A percentile compares a stretch with the other conserved stretches of the same genome.
Evolutionary conservation across 1,284 basidiomycete genomes (phyloP).

Genomic region (Peniophora sp.): DNA sequence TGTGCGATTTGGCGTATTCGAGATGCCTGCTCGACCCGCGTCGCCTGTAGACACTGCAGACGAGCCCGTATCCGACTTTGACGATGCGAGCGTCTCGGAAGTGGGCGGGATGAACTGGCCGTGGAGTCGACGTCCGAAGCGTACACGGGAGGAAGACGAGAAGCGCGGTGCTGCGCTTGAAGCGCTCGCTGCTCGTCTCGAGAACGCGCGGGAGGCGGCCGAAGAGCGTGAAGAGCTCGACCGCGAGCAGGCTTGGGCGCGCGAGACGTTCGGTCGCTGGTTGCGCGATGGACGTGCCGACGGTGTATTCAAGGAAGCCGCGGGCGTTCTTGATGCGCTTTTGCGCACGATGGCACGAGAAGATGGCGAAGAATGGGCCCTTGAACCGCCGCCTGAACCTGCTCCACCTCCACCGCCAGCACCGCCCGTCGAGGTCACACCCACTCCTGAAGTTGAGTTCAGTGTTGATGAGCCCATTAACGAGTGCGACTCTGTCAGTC

Average conservation of each 20-base stretch:
- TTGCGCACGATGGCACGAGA: constrained; percentile 10
- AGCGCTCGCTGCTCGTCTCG: constrained; percentile 7
- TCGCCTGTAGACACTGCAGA: background rate
- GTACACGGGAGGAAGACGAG: too few relatives aligned
- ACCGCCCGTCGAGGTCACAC: too few relatives aligned
- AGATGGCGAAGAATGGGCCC: constrained; percentile 10
- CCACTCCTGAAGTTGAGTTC: background rate
- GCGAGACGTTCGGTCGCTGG: constrained; percentile 10
- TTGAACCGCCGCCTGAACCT: background rate
- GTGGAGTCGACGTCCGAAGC: too few relatives aligned
- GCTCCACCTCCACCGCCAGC: too few relatives aligned
- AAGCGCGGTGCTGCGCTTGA: constrained; percentile 3
- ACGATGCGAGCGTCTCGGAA: background rate
- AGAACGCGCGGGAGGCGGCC: constrained; percentile 7
- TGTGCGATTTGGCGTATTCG: constrained; percentile 13
- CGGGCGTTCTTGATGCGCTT: constrained; percentile 9
- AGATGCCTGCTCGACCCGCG: constrained; percentile 3
- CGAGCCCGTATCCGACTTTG: background rate
- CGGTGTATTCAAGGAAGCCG: constrained; percentile 11
- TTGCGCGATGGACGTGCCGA: constrained; percentile 10
- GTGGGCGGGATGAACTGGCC: background rate
- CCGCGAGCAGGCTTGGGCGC: constrained; percentile 11
- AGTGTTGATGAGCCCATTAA: background rate
- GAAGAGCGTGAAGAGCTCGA: constrained; percentile 12
- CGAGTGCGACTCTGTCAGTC: background rate